Conservation (phyloP, 2,329 filamentous ascomycete species). For the Microsporum ferrugineum region DNA sequence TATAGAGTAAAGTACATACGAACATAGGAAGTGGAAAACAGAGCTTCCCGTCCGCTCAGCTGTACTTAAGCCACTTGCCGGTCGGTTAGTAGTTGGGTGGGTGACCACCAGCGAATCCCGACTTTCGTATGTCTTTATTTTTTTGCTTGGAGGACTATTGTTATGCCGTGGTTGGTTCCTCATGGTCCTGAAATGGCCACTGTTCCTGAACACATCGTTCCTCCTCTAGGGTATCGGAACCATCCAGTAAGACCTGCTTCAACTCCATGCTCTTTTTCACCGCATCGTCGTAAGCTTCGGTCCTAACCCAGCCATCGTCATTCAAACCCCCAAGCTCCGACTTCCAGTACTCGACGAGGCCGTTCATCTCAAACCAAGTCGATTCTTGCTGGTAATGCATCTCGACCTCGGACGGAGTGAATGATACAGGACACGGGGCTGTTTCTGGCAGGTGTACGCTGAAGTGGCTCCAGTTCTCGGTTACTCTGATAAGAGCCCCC, state of each 20-base stretch:
- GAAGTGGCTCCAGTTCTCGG: conserved; percentile 11
- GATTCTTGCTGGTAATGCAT: conserved; percentile 7
- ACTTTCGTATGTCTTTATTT: too few relatives aligned
- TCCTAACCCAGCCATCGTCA: conserved; percentile 14
- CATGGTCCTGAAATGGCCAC: conserved; percentile 11
- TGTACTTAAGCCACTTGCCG: too few relatives aligned
- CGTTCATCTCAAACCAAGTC: conserved; percentile 11
- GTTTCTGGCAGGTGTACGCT: neutral
- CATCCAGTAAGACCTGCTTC: conserved; percentile 7
- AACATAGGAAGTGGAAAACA: too few relatives aligned
- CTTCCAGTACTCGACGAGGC: conserved; percentile 9
- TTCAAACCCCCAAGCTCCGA: conserved; percentile 7
- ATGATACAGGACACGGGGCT: conserved; percentile 9
- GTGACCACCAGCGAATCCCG: too few relatives aligned
- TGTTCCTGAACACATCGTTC: conserved; percentile 6
- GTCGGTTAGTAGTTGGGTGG: too few relatives aligned
- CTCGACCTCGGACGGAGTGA: conserved; percentile 7
- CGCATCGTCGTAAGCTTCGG: conserved; percentile 9
- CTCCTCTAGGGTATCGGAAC: conserved; percentile 10
- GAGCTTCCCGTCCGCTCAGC: too few relatives aligned
- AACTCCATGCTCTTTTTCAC: conserved; percentile 7
- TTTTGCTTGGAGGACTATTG: too few relatives aligned
- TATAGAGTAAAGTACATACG: too few relatives aligned
- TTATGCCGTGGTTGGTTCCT: neutral
- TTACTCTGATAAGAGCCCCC: conserved; percentile 10